Evolutionary conservation across 2,329 filamentous ascomycete genomes (phyloP).

Genomic region (Pezicula carpinea): DNA sequence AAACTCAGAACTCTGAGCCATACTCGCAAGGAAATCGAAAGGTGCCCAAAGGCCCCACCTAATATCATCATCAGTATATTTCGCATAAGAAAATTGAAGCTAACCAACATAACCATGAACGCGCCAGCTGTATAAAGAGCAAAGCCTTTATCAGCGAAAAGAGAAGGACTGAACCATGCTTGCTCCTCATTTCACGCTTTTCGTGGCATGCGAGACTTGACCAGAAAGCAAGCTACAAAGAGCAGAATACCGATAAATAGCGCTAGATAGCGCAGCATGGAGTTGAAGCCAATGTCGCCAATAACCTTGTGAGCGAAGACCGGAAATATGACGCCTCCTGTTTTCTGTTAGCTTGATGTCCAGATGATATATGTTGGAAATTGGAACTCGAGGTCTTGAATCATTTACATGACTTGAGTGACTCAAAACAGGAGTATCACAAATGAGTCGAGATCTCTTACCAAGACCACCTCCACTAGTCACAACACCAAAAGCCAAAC

Average conservation of each 20-base stretch:
- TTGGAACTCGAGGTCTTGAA: background rate
- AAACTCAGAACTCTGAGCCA: slow-evolving; percentile 38
- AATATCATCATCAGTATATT: slow-evolving; percentile 25
- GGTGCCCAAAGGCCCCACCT: slow-evolving; percentile 48
- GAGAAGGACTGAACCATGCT: slow-evolving; percentile 52
- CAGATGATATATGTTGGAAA: slow-evolving; percentile 22
- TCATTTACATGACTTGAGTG: background rate
- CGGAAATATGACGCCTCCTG: slow-evolving; percentile 15
- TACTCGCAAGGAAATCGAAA: slow-evolving; percentile 37
- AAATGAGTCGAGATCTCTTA: slow-evolving; percentile 35
- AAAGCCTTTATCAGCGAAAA: slow-evolving; percentile 58
- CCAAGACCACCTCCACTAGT: slow-evolving; percentile 42
- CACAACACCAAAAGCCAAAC: slow-evolving; percentile 42
- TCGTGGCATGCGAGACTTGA: slow-evolving; percentile 23
- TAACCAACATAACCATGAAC: slow-evolving; percentile 49
- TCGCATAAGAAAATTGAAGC: slow-evolving; percentile 18
- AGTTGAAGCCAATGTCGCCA: slow-evolving; percentile 56
- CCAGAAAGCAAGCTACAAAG: slow-evolving; percentile 44
- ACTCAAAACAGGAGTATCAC: background rate
- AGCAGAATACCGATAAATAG: slow-evolving; percentile 56
- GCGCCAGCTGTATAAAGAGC: slow-evolving; percentile 59
- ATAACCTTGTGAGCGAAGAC: background rate
- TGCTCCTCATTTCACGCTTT: slow-evolving; percentile 25
- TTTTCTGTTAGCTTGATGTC: no score
- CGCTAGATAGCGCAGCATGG: slow-evolving; percentile 59